Evolutionary conservation across 1,284 basidiomycete species (phyloP).

Genomic region (Leucoagaricus sp.): DNA sequence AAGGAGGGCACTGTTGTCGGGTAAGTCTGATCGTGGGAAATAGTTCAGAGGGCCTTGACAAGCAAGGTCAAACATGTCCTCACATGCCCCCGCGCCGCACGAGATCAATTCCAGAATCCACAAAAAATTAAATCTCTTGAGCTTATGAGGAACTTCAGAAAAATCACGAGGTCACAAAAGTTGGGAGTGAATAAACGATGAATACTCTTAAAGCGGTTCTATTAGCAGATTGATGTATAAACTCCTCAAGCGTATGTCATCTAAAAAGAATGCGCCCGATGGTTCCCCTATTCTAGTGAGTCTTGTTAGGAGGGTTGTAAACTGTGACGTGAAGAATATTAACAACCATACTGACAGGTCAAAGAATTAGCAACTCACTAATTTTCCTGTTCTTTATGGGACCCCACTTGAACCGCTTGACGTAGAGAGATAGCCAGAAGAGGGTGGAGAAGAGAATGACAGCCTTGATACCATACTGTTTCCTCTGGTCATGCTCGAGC

Average conservation of each 20-base stretch:
- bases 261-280: slow-evolving; percentile 20
- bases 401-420: slow-evolving; percentile 96
- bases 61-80: slow-evolving; percentile 8
- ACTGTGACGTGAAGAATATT: slow-evolving; percentile 29
- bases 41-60: neutral
- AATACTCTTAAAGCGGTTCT: slow-evolving; percentile 9
- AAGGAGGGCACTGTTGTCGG: too few relatives aligned
- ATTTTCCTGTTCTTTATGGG: slow-evolving; percentile 93
- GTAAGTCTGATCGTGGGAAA: slow-evolving; percentile 4
- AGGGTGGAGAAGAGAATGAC: slow-evolving; percentile 88
- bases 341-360: slow-evolving; percentile 9
- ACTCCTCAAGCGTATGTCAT: slow-evolving; percentile 20
- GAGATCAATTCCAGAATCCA: too few relatives aligned
- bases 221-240: slow-evolving; percentile 15
- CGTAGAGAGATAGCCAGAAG: slow-evolving; percentile 81
- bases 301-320: slow-evolving; percentile 50
- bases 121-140: too few relatives aligned
- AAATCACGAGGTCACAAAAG: too few relatives aligned
- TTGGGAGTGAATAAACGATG: too few relatives aligned
- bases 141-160: too few relatives aligned
- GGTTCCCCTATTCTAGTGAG: slow-evolving; percentile 36
- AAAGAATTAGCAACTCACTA: slow-evolving; percentile 47
- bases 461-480: slow-evolving; percentile 94
- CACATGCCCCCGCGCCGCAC: too few relatives aligned
- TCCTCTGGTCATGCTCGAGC: slow-evolving; percentile 95